These are phyloP conservation scores for Austroboletus novae-zelandiae DNA, from an alignment of 1,284 basidiomycete species.

Conservation along the genomic window DNA sequence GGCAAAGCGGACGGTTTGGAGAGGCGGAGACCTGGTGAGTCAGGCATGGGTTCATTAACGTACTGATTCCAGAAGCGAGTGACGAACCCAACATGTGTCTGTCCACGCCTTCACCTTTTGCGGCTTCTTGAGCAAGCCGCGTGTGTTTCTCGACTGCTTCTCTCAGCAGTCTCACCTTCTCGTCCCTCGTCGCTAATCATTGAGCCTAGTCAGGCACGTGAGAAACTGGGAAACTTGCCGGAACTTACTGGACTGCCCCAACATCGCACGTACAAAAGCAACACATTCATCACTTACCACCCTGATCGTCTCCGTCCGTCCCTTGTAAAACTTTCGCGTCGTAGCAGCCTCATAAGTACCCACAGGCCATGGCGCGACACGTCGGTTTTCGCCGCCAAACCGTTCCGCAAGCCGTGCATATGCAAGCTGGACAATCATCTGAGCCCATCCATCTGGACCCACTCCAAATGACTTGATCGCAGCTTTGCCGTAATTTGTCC, in stretches of 20 bases:
- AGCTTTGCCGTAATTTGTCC: slow-evolving; percentile 81
- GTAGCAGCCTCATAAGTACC: slow-evolving; percentile 90
- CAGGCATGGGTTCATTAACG: neutral
- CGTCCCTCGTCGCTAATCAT: slow-evolving; percentile 31
- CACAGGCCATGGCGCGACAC: slow-evolving; percentile 39
- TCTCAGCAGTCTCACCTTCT: slow-evolving; percentile 58
- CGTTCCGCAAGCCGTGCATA: slow-evolving; percentile 61
- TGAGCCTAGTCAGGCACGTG: neutral
- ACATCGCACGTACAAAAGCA: slow-evolving; percentile 76
- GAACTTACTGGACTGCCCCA: slow-evolving; percentile 38
- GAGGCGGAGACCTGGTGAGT: slow-evolving; percentile 60
- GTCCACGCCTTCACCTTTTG: slow-evolving; percentile 76
- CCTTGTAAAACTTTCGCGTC: slow-evolving; percentile 81
- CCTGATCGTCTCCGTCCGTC: slow-evolving; percentile 86
- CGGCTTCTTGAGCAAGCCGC: slow-evolving; percentile 66
- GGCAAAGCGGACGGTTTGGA: slow-evolving; percentile 59
- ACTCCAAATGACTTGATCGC: slow-evolving; percentile 85
- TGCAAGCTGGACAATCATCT: slow-evolving; percentile 86
- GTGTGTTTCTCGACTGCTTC: slow-evolving; percentile 72
- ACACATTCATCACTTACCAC: slow-evolving; percentile 73
- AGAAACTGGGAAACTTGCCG: neutral
- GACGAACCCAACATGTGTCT: slow-evolving; percentile 75
- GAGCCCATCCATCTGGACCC: slow-evolving; percentile 91
- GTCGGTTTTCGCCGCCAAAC: slow-evolving; percentile 34
- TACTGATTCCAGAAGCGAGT: neutral